Evolutionary conservation across 345 rosid genomes (phyloP).

Genomic region (Viola odorata): DNA sequence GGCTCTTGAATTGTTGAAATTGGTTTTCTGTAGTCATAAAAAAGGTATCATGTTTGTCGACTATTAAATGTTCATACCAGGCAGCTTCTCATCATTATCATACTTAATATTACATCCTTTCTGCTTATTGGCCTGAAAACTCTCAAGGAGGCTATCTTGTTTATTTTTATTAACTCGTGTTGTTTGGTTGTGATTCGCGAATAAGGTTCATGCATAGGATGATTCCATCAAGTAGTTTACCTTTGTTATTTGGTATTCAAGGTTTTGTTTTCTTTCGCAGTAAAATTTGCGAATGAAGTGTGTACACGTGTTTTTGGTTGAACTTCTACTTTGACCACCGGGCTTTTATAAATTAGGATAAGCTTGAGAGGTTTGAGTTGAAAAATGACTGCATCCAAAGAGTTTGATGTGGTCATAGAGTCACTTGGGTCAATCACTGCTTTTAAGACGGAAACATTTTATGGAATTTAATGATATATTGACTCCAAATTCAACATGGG

Average conservation of each 20-base stretch:
- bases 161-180: no score
- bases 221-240: background rate
- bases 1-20: background rate
- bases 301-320: constrained; percentile 10
- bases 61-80: no score
- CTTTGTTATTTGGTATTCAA: background rate
- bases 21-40: no score
- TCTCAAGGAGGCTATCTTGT: no score
- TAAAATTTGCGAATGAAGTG: background rate
- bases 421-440: constrained; percentile 10
- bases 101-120: no score
- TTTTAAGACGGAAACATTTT: constrained; percentile 11
- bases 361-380: constrained; percentile 1
- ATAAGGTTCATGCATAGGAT: no score
- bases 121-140: no score
- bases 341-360: constrained; percentile 5
- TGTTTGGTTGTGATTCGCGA: no score
- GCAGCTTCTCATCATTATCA: no score
- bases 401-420: constrained; percentile 21
- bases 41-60: no score
- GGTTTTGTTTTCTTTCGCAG: constrained; percentile 2
- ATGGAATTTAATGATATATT: constrained; percentile 9
- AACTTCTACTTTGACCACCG: constrained; percentile 15
- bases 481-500: constrained; percentile 29
- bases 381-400: background rate